Base-by-base conservation (phyloP, 441 rosid genomes). In the Omphalea diandra region DNA sequence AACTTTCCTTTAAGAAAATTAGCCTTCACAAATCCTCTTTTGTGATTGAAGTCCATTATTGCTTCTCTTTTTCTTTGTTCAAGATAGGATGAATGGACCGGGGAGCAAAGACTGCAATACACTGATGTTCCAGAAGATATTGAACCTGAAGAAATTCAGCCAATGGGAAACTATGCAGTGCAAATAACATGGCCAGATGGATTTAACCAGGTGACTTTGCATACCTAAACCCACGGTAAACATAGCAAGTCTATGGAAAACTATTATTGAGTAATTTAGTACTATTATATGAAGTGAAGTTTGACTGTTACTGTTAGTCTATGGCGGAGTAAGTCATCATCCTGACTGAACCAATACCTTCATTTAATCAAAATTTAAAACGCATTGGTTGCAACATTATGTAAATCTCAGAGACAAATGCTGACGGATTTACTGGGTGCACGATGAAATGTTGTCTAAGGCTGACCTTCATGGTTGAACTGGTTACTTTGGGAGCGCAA, bases 151-250 rank as follows among this genome's bases (percentile, higher is more conserved):
- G 97, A 94, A 44, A 94, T 94, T 72, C 84, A 85, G 55, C 97
- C 97, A 5, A 87, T 91, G 97, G 97, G 98, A 74, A 94, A 91
- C 81, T 91, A 91, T n/a, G 97, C 98, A 0, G 97, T 90, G 71
- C 88, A 95, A 12, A 91, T 91, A 73, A 93, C 97, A 12, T 94
- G 97, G 98, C 97, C 97, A 0, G 98, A 94, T 49, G 98, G 98
- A 67, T 91, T 94, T 77, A 91, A 74, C 67, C 98, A 90, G 97
- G 98, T 91, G 74, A 78, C 38, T 66, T 60, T 31, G 55, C 10
- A 26, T 47, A 7, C 32, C 63, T 43, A 53, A 2, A 44, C 61
- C 26, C 46, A 14, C n/a, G 22, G 7, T 54, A 55, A 63, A 61
- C 54, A 26, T 62, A 59, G 57, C 3, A 15, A 32, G 46, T 50